These are phyloP conservation scores for Alternaria alternata DNA, from an alignment of 2,329 filamentous ascomycete genomes.

Conservation along the genomic window DNA sequence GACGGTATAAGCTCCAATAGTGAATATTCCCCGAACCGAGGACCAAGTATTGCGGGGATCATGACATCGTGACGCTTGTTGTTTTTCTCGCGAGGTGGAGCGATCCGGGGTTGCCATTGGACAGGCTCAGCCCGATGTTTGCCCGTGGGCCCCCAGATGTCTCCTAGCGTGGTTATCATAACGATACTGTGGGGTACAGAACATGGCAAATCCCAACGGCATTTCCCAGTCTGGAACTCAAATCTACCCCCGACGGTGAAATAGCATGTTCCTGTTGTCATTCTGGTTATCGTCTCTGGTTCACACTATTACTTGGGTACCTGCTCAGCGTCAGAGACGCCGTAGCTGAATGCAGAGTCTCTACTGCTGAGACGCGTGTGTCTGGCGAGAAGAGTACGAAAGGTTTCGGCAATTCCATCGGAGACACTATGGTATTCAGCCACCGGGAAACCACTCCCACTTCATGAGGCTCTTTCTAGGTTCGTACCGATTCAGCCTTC, in stretches of 20 bases:
- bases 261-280: neutral
- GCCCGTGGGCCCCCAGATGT: neutral
- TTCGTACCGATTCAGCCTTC: slow-evolving; percentile 1
- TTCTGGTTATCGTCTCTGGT: neutral
- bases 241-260: neutral
- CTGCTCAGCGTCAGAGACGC: neutral
- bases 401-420: slow-evolving; percentile 1
- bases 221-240: neutral
- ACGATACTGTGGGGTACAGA: slow-evolving; percentile 13
- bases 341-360: neutral
- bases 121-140: slow-evolving; percentile 3
- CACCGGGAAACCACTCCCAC: neutral
- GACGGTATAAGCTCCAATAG: slow-evolving; percentile 8
- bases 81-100: slow-evolving; percentile 9
- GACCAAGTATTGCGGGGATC: slow-evolving; percentile 11
- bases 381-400: neutral
- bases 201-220: slow-evolving; percentile 4
- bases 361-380: neutral
- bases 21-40: slow-evolving; percentile 8
- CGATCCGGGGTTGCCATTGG: slow-evolving; percentile 4
- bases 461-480: neutral
- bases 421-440: neutral
- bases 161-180: slow-evolving; percentile 8
- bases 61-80: slow-evolving; percentile 14
- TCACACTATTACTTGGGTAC: neutral